Conservation (phyloP, 1,284 basidiomycete species). For the Heterobasidion parviporum region DNA sequence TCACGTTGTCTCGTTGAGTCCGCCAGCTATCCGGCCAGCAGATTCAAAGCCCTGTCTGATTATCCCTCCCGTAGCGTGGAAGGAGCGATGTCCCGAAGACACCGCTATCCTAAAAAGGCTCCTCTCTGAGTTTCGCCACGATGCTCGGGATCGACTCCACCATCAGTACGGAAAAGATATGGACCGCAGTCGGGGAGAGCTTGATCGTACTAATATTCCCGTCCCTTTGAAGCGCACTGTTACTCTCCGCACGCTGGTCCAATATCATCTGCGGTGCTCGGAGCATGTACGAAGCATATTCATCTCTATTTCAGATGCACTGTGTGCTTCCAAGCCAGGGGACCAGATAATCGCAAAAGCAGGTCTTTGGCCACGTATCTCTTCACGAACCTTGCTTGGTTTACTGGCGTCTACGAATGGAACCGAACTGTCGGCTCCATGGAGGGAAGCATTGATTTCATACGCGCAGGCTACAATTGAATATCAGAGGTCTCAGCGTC, state of each 20-base stretch:
- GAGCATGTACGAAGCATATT: neutral
- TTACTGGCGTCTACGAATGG: neutral
- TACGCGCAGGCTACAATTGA: slow-evolving; percentile 20
- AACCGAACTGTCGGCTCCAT: slow-evolving; percentile 9
- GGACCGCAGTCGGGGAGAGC: neutral
- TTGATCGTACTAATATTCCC: neutral
- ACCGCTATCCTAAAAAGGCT: neutral
- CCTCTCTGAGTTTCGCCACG: neutral
- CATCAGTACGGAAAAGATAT: neutral
- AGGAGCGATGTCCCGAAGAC: neutral
- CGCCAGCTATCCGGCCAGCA: too few relatives aligned
- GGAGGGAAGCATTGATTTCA: slow-evolving; percentile 19
- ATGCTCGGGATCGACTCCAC: neutral
- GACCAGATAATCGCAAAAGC: slow-evolving; percentile 4
- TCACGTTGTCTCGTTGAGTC: too few relatives aligned
- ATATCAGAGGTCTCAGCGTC: slow-evolving; percentile 26
- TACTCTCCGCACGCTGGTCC: too few relatives aligned
- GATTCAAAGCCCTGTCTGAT: too few relatives aligned
- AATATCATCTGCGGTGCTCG: too few relatives aligned
- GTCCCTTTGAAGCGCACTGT: neutral
- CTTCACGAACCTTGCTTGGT: slow-evolving; percentile 14
- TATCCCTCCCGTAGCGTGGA: neutral
- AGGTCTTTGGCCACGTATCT: slow-evolving; percentile 24
- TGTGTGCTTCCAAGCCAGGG: neutral
- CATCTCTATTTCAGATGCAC: neutral